A percentile compares a stretch with the other conserved stretches of the same genome.
phyloP scores from a whole-genome alignment of 179 eudicot genomes.

The Monotropa hypopitys region DNA sequence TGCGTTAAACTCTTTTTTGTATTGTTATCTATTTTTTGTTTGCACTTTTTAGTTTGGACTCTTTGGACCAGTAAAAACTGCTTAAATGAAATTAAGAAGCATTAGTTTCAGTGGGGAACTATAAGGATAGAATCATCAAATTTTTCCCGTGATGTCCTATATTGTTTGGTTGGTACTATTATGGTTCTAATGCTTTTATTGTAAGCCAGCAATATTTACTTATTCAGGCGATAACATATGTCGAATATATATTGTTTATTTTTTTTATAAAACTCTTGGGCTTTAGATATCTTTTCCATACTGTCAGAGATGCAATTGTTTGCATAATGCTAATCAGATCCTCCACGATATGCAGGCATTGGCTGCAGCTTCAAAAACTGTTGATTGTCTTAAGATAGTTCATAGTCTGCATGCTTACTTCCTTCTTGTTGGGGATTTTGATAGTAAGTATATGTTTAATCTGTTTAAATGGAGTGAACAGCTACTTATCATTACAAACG shows the following conservation, averaged over 20 bases:
- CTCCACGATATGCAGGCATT: constrained; percentile 53
- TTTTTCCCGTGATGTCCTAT: not conserved
- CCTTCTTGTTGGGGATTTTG: constrained; percentile 80
- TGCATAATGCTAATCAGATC: not conserved
- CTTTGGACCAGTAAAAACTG: not conserved
- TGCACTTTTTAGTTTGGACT: not conserved
- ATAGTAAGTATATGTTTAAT: constrained; percentile 41
- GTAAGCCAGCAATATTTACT: not conserved
- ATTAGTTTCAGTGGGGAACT: not conserved
- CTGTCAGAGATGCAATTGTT: not conserved
- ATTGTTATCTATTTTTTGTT: not conserved
- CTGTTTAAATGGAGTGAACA: not conserved
- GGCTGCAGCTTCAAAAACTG: constrained; percentile 97
- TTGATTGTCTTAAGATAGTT: constrained; percentile 69
- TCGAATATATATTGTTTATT: not conserved
- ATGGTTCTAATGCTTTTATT: not conserved
- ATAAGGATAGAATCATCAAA: not conserved
- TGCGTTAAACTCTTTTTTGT: no score
- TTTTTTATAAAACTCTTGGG: not conserved
- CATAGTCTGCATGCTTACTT: constrained; percentile 93
- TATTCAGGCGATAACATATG: not conserved
- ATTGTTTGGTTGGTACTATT: not conserved
- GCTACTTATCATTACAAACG: not conserved
- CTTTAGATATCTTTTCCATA: not conserved
- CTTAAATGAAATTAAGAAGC: not conserved